Evolutionary conservation across 306 rosid species (phyloP), one percentile per base, ranked within the genome.

Genomic region (Mimosa bimucronata): DNA sequence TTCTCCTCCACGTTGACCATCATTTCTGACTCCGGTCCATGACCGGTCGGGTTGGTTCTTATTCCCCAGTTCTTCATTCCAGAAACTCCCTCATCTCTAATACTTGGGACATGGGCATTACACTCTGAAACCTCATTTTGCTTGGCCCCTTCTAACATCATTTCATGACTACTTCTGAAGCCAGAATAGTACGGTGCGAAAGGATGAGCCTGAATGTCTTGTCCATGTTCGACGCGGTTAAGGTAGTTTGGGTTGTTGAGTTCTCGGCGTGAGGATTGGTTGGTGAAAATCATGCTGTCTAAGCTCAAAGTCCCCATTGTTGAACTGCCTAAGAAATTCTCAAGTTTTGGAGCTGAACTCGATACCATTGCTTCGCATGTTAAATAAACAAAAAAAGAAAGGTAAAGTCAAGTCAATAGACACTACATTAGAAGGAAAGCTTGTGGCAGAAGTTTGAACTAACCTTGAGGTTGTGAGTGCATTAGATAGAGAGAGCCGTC

Each of bases 321-420:
- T 25, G 88, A 87, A 80, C 86, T 82, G 19, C 91, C 91, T 38
- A 91, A 87, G 85, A 91, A 89, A 82, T 89, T 87, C 81, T 91
- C 93, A 28, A 89, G 89, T 73, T 89, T 91, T 77, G 94, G 92
- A 9, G 89, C 76, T 48, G 91, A 76, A 84, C 71, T 85, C 29
- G 90, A 73, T 40, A 66, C 77, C 85, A 88, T 67, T 77, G 77
- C 89, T 90, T 77, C 86, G 65, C 52, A 78, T 18, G 6, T 29
- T 23, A 61, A 74, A 21, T 29, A 6, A 55, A n/a, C n/a, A n/a
- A n/a, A n/a, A n/a, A n/a, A n/a, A 34, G 5, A 34, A 34, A 34
- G 38, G 38, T 34, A 34, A 34, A 34, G 38, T 34, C 38, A 34
- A 34, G 38, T 34, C 38, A 34, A 34, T 3, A 34, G 38, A 34